phyloP scores from a whole-genome alignment of 106 monocot genomes.

The Dendrobium nobile region DNA sequence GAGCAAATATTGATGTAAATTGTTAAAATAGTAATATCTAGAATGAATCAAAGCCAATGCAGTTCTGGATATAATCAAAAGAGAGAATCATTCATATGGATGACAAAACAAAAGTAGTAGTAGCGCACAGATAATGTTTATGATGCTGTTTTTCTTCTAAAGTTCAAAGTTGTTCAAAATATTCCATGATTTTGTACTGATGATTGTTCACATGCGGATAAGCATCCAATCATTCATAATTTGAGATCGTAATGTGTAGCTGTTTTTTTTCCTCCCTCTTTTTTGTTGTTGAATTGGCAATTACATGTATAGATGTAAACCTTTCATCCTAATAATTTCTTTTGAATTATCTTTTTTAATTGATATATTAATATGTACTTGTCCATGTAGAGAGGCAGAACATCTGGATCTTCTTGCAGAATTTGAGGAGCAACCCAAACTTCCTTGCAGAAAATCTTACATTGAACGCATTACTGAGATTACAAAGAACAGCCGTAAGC shows the following conservation, averaged over 20 bases:
- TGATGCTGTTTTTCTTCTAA: background rate
- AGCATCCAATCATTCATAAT: background rate
- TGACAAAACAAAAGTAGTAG: background rate
- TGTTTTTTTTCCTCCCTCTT: background rate
- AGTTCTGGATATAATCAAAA: background rate
- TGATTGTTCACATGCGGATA: background rate
- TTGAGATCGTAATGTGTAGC: background rate
- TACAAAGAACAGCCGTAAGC: constrained; percentile 39
- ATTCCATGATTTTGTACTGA: background rate
- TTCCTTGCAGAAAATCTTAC: constrained; percentile 38
- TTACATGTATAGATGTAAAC: too few relatives aligned
- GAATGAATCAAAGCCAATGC: background rate
- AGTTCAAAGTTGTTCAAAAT: background rate
- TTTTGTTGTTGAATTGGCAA: background rate
- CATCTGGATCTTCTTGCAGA: constrained; percentile 19
- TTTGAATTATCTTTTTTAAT: too few relatives aligned
- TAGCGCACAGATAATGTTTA: background rate
- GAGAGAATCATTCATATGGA: background rate
- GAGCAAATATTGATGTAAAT: background rate
- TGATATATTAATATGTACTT: background rate
- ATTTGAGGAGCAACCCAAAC: constrained; percentile 29
- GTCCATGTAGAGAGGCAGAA: constrained; percentile 25
- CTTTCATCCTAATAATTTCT: too few relatives aligned
- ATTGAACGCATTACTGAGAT: constrained; percentile 40
- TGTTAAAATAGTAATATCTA: background rate